Conservation (phyloP, 2,329 filamentous ascomycete species). For the Xenosphaeropsis pyriputrescens region DNA sequence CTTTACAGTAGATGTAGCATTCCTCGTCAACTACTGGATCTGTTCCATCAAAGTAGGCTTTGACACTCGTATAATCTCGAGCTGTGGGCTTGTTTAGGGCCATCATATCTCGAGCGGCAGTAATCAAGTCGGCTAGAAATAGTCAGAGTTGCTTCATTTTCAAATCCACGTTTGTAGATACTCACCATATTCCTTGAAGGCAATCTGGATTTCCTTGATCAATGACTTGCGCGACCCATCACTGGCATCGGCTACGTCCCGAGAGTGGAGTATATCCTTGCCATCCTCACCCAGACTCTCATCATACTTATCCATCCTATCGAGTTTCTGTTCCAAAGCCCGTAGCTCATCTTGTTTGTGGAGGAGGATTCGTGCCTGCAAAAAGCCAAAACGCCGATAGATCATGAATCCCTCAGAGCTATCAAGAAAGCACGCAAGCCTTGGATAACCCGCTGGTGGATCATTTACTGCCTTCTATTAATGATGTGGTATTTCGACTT, state of each 20-base stretch:
- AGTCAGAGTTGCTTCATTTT: neutral
- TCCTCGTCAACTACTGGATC: conserved; percentile 11
- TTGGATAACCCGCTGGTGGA: conserved; percentile 19
- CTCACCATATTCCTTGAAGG: conserved; percentile 3
- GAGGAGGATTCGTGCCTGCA: conserved; percentile 21
- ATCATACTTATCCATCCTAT: too few species aligned
- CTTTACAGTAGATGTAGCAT: conserved; percentile 20
- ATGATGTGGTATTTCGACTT: too few species aligned
- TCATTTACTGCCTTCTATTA: too few species aligned
- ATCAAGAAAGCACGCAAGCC: conserved; percentile 22
- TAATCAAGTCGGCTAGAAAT: conserved; percentile 5
- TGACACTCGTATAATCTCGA: conserved; percentile 19
- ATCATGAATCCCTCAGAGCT: conserved; percentile 25
- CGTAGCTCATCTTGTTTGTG: too few species aligned
- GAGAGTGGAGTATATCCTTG: too few species aligned
- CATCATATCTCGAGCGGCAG: conserved; percentile 11
- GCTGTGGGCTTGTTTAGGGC: conserved; percentile 15
- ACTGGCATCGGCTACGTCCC: too few species aligned
- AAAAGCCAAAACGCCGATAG: conserved; percentile 24
- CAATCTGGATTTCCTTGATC: conserved; percentile 3
- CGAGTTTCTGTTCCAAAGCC: too few species aligned
- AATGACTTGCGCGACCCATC: too few species aligned
- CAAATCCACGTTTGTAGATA: neutral
- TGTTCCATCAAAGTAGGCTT: conserved; percentile 12
- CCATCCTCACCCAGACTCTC: too few species aligned